phyloP scores from a whole-genome alignment of 2,329 filamentous ascomycete genomes.

The Apiospora hydei region DNA sequence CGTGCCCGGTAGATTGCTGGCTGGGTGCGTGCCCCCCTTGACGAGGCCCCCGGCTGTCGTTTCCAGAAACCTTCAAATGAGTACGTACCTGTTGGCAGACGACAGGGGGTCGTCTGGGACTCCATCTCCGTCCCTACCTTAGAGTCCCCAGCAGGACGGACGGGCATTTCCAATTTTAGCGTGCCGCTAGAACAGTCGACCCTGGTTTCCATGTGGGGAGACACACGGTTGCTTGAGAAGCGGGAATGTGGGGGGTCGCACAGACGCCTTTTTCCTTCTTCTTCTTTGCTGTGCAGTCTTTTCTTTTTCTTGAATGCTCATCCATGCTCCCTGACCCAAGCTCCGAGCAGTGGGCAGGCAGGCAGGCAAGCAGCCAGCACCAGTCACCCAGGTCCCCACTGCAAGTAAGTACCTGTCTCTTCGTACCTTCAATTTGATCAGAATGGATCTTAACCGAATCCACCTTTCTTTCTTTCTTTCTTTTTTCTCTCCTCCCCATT shows the following conservation, averaged over 20 bases:
- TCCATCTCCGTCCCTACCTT: neutral
- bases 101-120: constrained; percentile 1
- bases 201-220: constrained; percentile 20
- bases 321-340: neutral
- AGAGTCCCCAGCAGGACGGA: constrained; percentile 4
- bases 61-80: constrained; percentile 16
- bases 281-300: no score
- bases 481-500: neutral
- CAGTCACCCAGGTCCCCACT: no score
- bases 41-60: neutral
- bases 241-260: constrained; percentile 14
- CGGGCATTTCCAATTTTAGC: constrained; percentile 20
- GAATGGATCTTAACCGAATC: neutral
- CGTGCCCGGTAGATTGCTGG: constrained; percentile 7
- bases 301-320: no score
- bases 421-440: neutral
- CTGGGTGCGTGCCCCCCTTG: neutral
- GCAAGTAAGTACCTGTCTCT: neutral
- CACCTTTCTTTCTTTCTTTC: neutral
- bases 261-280: neutral
- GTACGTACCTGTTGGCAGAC: neutral
- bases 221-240: constrained; percentile 11
- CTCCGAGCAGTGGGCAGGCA: neutral
- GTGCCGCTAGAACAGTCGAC: constrained; percentile 13
- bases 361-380: no score